Evolutionary conservation across 257 asterid genomes (phyloP), one percentile per base, ranked within the genome.

Genomic region (Fraxinus pennsylvanica): DNA sequence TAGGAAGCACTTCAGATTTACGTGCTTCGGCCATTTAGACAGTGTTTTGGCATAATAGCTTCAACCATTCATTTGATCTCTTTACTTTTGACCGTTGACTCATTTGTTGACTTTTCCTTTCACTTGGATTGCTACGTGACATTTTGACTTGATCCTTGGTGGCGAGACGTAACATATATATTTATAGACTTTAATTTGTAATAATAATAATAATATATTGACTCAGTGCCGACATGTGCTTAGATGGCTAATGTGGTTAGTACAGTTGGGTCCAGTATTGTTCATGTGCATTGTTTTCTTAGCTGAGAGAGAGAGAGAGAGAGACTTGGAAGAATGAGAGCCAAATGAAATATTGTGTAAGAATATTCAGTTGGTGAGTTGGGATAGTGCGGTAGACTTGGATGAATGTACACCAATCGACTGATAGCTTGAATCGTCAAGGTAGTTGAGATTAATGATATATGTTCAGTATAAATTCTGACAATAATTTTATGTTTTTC

Each of bases 311-410:
- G 75, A 21, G 71, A 73, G 54, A 9, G 71, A 33, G 77, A 70
- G 73, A 75, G 84, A 84, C 85, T 80, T 84, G 90, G 90, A 84
- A 69, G 81, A 82, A 80, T 50, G 80, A 80, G 82, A 80, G 57
- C 86, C 88, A 84, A 79, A 79, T 81, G 83, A 74, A 67, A 71
- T 29, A 54, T 63, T 41, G 47, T 38, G 65, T 13, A 5, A 19
- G 65, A 47, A 15, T 72, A n/a, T n/a, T 1, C 29, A 9, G 29
- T 59, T 21, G 67, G 27, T 57, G 66, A 8, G 76, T 74, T 54
- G 41, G 77, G 77, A 79, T 36, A 76, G 71, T 65, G 72, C 12
- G 72, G 68, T 43, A 36, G 68, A 65, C 45, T 77, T 73, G 71
- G 76, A 65, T 41, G 14, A 73, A 9, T 35, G 71, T 72, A 72